Percentiles rank a stretch among this genome's conserved stretches.
Evolutionary conservation across 495 filamentous ascomycete species (phyloP).

Genomic region (Penicillium mononematosum): DNA sequence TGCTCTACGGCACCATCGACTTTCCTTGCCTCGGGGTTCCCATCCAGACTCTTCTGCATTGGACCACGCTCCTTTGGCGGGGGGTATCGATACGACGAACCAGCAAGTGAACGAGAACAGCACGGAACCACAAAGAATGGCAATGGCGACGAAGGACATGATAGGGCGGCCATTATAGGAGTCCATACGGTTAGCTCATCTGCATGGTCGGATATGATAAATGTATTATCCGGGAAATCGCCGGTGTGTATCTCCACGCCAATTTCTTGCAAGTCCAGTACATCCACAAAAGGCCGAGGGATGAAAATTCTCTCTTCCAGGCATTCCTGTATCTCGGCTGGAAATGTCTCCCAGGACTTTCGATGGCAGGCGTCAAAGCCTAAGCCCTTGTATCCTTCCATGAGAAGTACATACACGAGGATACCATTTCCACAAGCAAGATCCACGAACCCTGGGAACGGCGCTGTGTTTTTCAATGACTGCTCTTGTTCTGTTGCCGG

Average conservation of each 20-base stretch:
- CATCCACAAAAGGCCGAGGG: slow-evolving; percentile 55
- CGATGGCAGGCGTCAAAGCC: slow-evolving; percentile 85
- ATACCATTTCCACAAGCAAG: slow-evolving; percentile 95
- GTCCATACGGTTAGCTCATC: slow-evolving; percentile 97
- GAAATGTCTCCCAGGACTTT: slow-evolving; percentile 80
- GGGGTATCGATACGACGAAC: slow-evolving; percentile 68
- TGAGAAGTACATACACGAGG: slow-evolving; percentile 77
- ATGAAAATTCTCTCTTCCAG: slow-evolving; percentile 74
- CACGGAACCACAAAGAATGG: slow-evolving; percentile 93
- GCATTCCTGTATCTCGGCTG: slow-evolving; percentile 47
- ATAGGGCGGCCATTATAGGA: slow-evolving; percentile 76
- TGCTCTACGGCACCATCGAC: slow-evolving; percentile 18
- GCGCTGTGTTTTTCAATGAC: slow-evolving; percentile 3
- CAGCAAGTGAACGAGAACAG: slow-evolving; percentile 85
- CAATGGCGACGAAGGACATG: slow-evolving; percentile 47
- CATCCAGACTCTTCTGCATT: slow-evolving; percentile 1
- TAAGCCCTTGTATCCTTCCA: slow-evolving; percentile 82
- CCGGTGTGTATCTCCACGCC: slow-evolving; percentile 60
- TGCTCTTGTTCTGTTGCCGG: slow-evolving; percentile 23
- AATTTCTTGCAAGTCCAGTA: slow-evolving; percentile 15
- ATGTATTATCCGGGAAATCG: slow-evolving; percentile 69
- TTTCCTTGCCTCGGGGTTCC: background rate
- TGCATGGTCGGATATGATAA: slow-evolving; percentile 95
- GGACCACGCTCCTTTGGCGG: slow-evolving; percentile 35
- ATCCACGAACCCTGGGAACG: slow-evolving; percentile 89